phyloP scores from a whole-genome alignment of 2,329 filamentous ascomycete species.

The Dothiorella sarmentorum region DNA sequence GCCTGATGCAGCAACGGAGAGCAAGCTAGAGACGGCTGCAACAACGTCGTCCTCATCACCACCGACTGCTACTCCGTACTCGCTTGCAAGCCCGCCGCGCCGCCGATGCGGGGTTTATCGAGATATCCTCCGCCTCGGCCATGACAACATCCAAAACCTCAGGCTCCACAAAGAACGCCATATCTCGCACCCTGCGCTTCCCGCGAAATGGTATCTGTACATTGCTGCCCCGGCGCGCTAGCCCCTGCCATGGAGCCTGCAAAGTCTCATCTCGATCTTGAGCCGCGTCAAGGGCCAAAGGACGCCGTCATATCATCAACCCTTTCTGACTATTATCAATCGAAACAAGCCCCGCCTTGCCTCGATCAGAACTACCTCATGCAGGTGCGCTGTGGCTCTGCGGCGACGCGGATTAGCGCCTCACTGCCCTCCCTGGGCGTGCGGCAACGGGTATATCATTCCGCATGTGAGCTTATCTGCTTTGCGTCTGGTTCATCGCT shows the following conservation, averaged over 20 bases:
- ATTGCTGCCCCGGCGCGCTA: background rate
- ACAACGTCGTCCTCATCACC: background rate
- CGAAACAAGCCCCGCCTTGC: background rate
- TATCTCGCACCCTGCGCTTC: background rate
- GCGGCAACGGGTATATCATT: slow-evolving; percentile 11
- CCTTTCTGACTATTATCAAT: slow-evolving; percentile 12
- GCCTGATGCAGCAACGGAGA: slow-evolving; percentile 11
- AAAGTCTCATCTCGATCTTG: slow-evolving; percentile 1
- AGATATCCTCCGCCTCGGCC: slow-evolving; percentile 8
- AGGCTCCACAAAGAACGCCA: slow-evolving; percentile 4
- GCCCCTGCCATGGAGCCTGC: too few species aligned
- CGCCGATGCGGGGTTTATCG: slow-evolving; percentile 16
- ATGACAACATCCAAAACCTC: slow-evolving; percentile 6
- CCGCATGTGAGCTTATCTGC: slow-evolving; percentile 10
- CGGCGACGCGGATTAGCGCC: background rate
- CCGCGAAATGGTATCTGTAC: too few species aligned
- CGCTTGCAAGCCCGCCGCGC: background rate
- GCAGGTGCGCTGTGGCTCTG: slow-evolving; percentile 10
- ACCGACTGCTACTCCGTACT: too few species aligned
- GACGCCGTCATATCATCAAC: too few species aligned
- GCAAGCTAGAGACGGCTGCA: background rate
- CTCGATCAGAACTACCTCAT: background rate
- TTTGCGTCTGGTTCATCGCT: background rate
- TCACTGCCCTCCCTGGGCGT: background rate
- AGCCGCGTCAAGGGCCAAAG: background rate